Base-by-base conservation (phyloP, 2,329 filamentous ascomycete species). In the Helotiales sp. region DNA sequence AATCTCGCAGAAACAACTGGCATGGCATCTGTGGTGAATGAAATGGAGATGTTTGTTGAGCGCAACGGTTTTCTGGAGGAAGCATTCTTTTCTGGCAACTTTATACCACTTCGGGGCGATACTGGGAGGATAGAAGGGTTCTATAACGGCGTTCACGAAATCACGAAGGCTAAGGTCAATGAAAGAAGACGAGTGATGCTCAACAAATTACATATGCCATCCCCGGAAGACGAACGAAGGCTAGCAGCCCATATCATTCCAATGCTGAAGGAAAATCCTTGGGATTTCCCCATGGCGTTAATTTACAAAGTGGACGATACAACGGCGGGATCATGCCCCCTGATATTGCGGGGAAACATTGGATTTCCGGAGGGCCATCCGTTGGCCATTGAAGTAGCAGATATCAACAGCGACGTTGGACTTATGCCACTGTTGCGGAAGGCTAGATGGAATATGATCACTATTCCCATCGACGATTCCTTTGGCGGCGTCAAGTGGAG, bases 251-350 rank as follows among this genome's bases (percentile, higher is more conserved):
- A 69, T 30, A 49, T 76, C 8, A 69, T 76, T 7, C 71, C 70
- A 13, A 52, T 66, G 30, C 64, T 76, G 13, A 60, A 72, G 45
- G 64, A 62, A 0, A 74, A 76, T 32, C 65, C 70, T 8, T 47
- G 64, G 11, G 75, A 76, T 37, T 71, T 76, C 11, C 66, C 73
- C 11, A 72, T 76, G 72, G 73, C 73, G 1, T 22, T 76, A 2
- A 37, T 76, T 3, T 76, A 75, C 34, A 71, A 71, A 45, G 50
- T 67, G 11, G 75, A 76, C 50, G 69, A 74, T 15, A 63, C 61
- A 13, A 2, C 57, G 10, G 61, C 69, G 24, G 71, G 61, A 13
- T 55, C 58, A 10, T 49, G 20, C 13, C 26, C 63, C 2, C 32
- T 73, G 7, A 6, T 64, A 10, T 65, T 74, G 3, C 62, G 66